These are phyloP conservation scores for Vickermania ingenoplastis DNA, from an alignment of 208 protist genomes.

Conservation along the genomic window DNA sequence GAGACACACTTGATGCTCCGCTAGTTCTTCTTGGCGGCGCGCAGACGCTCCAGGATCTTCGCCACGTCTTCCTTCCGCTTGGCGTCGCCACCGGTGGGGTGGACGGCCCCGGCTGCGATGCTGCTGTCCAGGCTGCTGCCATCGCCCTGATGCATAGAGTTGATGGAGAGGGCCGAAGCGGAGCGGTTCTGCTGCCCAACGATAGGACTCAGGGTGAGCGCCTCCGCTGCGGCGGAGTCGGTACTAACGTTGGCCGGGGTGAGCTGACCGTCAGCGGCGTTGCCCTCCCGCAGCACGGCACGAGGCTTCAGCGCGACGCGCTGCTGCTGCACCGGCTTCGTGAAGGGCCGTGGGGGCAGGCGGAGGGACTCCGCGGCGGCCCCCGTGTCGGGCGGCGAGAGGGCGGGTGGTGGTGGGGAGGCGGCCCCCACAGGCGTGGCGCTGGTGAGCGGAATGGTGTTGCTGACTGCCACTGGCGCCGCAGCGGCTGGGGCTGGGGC, in stretches of 20 bases:
- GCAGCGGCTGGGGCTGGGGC: not conserved
- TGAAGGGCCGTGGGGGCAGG: not conserved
- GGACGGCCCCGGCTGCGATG: not conserved
- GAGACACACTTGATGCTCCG: too few relatives aligned
- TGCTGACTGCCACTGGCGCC: not conserved
- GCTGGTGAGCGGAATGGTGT: not conserved
- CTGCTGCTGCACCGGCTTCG: not conserved
- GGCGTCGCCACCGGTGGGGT: not conserved
- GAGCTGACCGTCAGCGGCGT: not conserved
- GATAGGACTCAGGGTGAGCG: not conserved
- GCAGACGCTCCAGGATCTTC: slow-evolving; percentile 6
- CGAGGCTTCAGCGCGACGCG: not conserved
- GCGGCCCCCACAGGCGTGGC: not conserved
- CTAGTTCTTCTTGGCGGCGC: not conserved
- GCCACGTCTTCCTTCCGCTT: slow-evolving; percentile 10
- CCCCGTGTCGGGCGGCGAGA: not conserved
- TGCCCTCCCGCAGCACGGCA: not conserved
- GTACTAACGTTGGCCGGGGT: not conserved
- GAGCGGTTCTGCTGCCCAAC: not conserved
- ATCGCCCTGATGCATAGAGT: not conserved
- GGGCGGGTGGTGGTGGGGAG: not conserved
- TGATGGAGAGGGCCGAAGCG: not conserved
- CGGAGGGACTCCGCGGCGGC: not conserved
- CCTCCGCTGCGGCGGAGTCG: not conserved
- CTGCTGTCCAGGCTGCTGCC: not conserved